phyloP scores from a whole-genome alignment of 176 grass and related monocot genomes.

The Phragmites australis region DNA sequence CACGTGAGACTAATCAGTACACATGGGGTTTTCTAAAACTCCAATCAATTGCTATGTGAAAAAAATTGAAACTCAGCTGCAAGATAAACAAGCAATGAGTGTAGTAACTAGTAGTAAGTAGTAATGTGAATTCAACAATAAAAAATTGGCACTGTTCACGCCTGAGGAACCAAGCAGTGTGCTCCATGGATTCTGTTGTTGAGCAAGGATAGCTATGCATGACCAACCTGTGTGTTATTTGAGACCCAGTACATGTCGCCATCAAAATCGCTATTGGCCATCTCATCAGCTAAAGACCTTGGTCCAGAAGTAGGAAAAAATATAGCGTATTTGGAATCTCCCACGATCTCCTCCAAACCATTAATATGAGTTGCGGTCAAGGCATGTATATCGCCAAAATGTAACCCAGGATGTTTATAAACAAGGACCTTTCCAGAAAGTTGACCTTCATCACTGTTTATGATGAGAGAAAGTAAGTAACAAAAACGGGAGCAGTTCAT shows the following conservation, averaged over 20 bases:
- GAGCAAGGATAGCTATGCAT: background rate
- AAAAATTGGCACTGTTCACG: background rate
- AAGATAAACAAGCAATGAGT: slow-evolving; percentile 5
- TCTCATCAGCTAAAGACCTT: slow-evolving; percentile 78
- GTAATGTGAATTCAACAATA: background rate
- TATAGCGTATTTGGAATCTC: slow-evolving; percentile 70
- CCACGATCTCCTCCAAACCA: slow-evolving; percentile 49
- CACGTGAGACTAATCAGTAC: too few species aligned
- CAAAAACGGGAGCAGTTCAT: background rate
- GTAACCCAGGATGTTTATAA: slow-evolving; percentile 72
- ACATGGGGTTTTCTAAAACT: too few species aligned
- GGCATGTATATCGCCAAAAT: slow-evolving; percentile 73
- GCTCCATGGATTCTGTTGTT: background rate
- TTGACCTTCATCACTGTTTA: slow-evolving; percentile 63
- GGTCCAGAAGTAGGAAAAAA: slow-evolving; percentile 56
- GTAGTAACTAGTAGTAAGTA: background rate
- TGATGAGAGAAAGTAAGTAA: slow-evolving; percentile 35
- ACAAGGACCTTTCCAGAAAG: slow-evolving; percentile 70
- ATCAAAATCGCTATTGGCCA: slow-evolving; percentile 77
- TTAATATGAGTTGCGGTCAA: slow-evolving; percentile 50
- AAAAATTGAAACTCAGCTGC: background rate
- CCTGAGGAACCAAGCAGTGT: background rate
- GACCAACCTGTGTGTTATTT: slow-evolving; percentile 48
- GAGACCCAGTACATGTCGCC: slow-evolving; percentile 82
- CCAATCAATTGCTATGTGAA: too few species aligned